Evolutionary conservation across 2,329 filamentous ascomycete species (phyloP).

Genomic region (Ascochyta fabae): DNA sequence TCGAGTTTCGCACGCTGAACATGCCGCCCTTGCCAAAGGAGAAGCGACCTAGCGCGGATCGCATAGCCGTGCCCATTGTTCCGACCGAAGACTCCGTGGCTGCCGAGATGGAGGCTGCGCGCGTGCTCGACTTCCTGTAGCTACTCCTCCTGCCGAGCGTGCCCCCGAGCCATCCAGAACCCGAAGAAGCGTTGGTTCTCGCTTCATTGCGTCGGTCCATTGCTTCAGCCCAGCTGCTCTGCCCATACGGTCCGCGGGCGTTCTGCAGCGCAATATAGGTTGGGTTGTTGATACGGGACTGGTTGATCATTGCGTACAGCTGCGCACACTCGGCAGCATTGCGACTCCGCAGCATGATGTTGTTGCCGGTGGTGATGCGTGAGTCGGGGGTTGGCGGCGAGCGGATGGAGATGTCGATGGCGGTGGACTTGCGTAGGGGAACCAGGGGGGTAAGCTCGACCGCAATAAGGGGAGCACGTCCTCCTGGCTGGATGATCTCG

Average conservation of each 20-base stretch:
- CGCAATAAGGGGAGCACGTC: conserved; percentile 63
- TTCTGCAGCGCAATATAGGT: conserved; percentile 82
- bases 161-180: conserved; percentile 58
- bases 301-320: conserved; percentile 86
- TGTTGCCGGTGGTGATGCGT: conserved; percentile 70
- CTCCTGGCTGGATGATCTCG: conserved; percentile 45
- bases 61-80: conserved; percentile 78
- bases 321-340: conserved; percentile 78
- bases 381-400: conserved; percentile 80
- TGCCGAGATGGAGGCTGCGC: conserved; percentile 63
- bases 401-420: conserved; percentile 90
- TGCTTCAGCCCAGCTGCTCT: conserved; percentile 56
- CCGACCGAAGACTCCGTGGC: conserved; percentile 78
- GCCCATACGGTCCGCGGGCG: conserved; percentile 66
- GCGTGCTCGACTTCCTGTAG: conserved; percentile 60
- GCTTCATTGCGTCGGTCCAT: conserved; percentile 60
- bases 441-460: conserved; percentile 92
- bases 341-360: conserved; percentile 88
- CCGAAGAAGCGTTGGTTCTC: conserved; percentile 43
- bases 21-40: conserved; percentile 70
- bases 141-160: conserved; percentile 61
- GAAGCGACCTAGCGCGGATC: conserved; percentile 74
- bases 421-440: conserved; percentile 86
- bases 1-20: conserved; percentile 85
- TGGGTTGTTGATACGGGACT: conserved; percentile 88